Evolutionary conservation across 2,329 filamentous ascomycete species (phyloP).

Genomic region (Penicillium polonicum): DNA sequence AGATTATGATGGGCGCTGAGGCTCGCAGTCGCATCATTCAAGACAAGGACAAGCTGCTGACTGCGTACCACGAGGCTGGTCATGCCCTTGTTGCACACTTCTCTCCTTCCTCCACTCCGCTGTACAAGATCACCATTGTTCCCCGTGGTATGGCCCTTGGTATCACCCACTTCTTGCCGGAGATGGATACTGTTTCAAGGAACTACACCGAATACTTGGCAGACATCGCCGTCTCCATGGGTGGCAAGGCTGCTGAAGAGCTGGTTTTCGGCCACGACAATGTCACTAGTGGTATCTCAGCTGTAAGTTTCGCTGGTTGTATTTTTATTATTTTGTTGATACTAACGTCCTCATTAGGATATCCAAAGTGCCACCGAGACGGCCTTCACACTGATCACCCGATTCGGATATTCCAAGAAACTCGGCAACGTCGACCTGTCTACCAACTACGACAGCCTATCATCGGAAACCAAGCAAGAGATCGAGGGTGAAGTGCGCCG

Average conservation of each 20-base stretch:
- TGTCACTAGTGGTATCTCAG: conserved; percentile 83
- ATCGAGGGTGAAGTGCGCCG: conserved; percentile 88
- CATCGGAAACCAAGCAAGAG: conserved; percentile 77
- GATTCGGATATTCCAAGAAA: conserved; percentile 81
- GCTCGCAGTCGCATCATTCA: conserved; percentile 84
- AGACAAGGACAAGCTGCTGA: conserved; percentile 90
- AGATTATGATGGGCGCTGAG: conserved; percentile 95
- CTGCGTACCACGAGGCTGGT: conserved; percentile 94
- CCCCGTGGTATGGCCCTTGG: conserved; percentile 84
- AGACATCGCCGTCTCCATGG: conserved; percentile 75
- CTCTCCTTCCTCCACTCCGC: conserved; percentile 68
- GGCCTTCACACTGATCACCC: conserved; percentile 84
- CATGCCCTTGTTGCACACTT: conserved; percentile 89
- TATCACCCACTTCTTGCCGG: conserved; percentile 81
- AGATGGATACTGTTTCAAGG: conserved; percentile 88
- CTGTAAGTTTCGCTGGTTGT: conserved; percentile 53
- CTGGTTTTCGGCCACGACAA: conserved; percentile 88
- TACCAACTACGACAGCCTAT: conserved; percentile 76
- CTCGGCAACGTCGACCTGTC: conserved; percentile 88
- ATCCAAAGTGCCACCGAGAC: conserved; percentile 76
- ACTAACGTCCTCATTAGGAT: conserved; percentile 57
- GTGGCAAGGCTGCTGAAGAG: conserved; percentile 85
- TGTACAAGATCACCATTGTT: conserved; percentile 98
- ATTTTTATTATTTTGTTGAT: not conserved
- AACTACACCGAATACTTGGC: conserved; percentile 82